These are phyloP conservation scores for Cryptosporidium parvum DNA, from an alignment of 169 alveolate species.

Conservation along the genomic window DNA sequence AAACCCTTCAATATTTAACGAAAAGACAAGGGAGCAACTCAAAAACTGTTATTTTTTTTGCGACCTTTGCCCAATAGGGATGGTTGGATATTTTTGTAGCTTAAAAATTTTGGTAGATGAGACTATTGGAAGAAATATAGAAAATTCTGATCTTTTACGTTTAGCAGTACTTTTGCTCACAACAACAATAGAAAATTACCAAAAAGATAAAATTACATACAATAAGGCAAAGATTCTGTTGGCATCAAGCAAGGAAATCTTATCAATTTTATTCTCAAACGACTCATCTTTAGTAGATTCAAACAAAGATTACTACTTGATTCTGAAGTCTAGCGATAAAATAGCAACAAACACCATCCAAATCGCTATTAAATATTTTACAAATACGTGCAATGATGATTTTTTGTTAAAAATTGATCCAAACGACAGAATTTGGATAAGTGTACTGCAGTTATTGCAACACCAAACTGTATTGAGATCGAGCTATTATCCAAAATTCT, in stretches of 20 bases:
- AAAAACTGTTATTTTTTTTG: conserved; percentile 51
- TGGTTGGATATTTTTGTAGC: conserved; percentile 40
- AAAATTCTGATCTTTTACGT: conserved; percentile 38
- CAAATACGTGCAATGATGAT: conserved; percentile 44
- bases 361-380: conserved; percentile 30
- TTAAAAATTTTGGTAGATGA: conserved; percentile 51
- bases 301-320: background rate
- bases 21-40: conserved; percentile 29
- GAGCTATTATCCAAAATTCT: conserved; percentile 15
- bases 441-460: conserved; percentile 19
- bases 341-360: background rate
- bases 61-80: conserved; percentile 68
- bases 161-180: conserved; percentile 39
- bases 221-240: conserved; percentile 48
- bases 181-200: conserved; percentile 48
- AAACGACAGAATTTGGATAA: conserved; percentile 21
- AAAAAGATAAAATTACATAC: conserved; percentile 8
- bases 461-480: conserved; percentile 1
- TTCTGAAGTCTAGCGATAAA: background rate
- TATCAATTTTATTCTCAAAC: conserved; percentile 4
- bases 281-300: background rate
- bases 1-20: conserved; percentile 59
- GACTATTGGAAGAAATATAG: conserved; percentile 41
- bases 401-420: background rate
- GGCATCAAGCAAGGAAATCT: conserved; percentile 46